Conservation (phyloP, 163 green algal species). For the Smithsoniella earleae region DNA sequence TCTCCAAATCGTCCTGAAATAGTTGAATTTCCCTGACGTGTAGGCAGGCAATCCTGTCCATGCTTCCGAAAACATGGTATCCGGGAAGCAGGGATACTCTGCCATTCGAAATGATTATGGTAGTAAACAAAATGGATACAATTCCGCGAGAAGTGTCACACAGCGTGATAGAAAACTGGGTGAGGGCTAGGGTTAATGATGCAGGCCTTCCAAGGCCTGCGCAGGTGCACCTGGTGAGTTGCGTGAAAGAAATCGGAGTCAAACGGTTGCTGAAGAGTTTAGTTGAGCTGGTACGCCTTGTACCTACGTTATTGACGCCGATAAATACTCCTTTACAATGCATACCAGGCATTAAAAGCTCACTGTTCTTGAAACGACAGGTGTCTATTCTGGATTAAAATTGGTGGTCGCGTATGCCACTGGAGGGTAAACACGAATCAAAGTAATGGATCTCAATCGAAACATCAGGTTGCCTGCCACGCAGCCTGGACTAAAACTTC, state of each 20-base stretch:
- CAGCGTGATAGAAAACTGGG: constrained; percentile 42
- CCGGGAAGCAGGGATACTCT: neutral
- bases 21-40: too few species aligned
- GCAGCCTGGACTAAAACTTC: too few species aligned
- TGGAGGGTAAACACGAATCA: too few species aligned
- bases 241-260: constrained; percentile 57
- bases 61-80: constrained; percentile 36
- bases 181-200: constrained; percentile 56
- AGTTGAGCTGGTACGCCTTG: constrained; percentile 37
- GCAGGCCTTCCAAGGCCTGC: constrained; percentile 60
- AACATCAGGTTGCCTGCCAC: too few species aligned
- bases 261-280: constrained; percentile 51
- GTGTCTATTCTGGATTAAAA: too few species aligned
- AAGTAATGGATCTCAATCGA: too few species aligned
- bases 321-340: too few species aligned
- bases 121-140: constrained; percentile 89
- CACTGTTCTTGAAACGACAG: too few species aligned
- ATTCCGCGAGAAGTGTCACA: constrained; percentile 52
- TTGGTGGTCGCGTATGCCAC: too few species aligned
- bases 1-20: too few species aligned
- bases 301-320: too few species aligned
- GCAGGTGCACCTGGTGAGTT: constrained; percentile 74
- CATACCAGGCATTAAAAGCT: too few species aligned
- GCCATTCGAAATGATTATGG: constrained; percentile 66
- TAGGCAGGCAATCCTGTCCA: constrained; percentile 40